phyloP scores from a whole-genome alignment of 139 green algal species.

The Asterochloris erici region DNA sequence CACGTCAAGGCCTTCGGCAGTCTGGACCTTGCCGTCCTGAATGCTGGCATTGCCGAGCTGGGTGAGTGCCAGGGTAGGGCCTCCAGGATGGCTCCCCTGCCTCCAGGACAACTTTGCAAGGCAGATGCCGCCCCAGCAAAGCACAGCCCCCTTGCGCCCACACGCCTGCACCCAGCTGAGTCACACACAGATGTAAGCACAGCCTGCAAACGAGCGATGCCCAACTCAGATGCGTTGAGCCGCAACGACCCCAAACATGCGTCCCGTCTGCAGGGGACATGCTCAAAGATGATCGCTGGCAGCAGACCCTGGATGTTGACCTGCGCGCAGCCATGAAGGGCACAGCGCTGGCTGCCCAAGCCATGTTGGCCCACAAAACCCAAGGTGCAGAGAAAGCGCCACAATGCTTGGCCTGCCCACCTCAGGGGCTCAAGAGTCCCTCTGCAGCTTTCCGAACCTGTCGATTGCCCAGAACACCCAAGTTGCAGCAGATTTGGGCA shows the following conservation, averaged over 20 bases:
- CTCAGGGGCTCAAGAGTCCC: neutral
- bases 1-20: slow-evolving; percentile 40
- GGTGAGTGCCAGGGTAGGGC: slow-evolving; percentile 15
- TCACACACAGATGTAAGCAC: too few species aligned
- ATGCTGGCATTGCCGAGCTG: slow-evolving; percentile 72
- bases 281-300: slow-evolving; percentile 40
- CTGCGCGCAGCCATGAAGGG: slow-evolving; percentile 55
- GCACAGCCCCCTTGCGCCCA: too few species aligned
- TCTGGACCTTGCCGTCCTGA: slow-evolving; percentile 62
- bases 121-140: too few species aligned
- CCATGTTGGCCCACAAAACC: slow-evolving; percentile 18
- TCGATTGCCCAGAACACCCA: neutral
- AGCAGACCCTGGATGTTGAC: slow-evolving; percentile 66
- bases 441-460: neutral
- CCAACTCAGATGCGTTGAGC: neutral
- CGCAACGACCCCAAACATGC: neutral
- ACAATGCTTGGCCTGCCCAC: neutral
- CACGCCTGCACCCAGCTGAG: too few species aligned
- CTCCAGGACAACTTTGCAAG: too few species aligned
- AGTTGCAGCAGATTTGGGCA: neutral
- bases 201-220: neutral
- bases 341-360: slow-evolving; percentile 26
- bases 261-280: slow-evolving; percentile 21
- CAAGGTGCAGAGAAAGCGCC: neutral
- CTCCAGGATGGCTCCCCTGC: too few species aligned